Conservation (phyloP, 371 early-diverging fungal species). For the Mucor plumbeus region DNA sequence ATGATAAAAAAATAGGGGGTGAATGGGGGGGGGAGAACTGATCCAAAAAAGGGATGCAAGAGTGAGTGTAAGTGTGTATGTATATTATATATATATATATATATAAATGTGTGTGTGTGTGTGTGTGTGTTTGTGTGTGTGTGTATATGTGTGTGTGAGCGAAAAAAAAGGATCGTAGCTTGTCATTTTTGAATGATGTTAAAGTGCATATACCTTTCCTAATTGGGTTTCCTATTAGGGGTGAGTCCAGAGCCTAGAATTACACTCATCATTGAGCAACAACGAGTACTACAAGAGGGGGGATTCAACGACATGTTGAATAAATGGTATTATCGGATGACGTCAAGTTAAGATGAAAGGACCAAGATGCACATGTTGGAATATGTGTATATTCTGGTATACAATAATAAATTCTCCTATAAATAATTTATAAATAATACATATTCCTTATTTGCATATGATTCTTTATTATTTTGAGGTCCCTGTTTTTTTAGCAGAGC, state of each 20-base stretch:
- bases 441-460: background rate
- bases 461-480: background rate
- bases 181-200: conserved; percentile 24
- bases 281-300: background rate
- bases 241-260: conserved; percentile 6
- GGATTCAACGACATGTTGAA: conserved; percentile 5
- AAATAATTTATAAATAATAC: background rate
- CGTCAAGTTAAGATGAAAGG: background rate
- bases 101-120: background rate
- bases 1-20: conserved; percentile 8
- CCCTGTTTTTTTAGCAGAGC: background rate
- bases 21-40: conserved; percentile 2
- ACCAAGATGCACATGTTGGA: conserved; percentile 1
- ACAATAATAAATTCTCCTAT: background rate
- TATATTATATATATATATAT: no score
- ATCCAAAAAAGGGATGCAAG: conserved; percentile 10
- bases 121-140: conserved; percentile 3
- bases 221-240: conserved; percentile 2
- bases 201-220: conserved; percentile 17
- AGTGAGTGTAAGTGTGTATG: background rate
- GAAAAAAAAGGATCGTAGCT: conserved; percentile 12
- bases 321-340: background rate
- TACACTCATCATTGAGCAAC: conserved; percentile 6
- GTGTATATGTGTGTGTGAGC: background rate
- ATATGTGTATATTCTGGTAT: background rate